Percentiles rank a stretch among this genome's conserved stretches.
Evolutionary conservation across 2,329 filamentous ascomycete species (phyloP).

Genomic region (Ophioceras dolichostomum): DNA sequence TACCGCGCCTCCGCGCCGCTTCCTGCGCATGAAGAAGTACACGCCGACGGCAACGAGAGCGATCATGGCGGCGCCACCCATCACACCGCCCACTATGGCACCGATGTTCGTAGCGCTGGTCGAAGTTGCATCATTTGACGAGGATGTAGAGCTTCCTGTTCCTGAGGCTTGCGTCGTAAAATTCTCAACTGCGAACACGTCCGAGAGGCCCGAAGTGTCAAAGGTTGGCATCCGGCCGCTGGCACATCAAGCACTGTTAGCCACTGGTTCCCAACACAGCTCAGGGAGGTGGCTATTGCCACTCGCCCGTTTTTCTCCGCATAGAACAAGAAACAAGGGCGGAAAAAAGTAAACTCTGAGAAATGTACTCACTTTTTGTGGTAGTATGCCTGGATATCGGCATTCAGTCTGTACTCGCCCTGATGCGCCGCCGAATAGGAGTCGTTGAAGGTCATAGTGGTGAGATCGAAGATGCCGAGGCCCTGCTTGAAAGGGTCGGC

Average conservation of each 20-base stretch:
- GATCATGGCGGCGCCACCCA: slow-evolving; percentile 7
- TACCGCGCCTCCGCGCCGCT: background rate
- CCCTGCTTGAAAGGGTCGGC: slow-evolving; percentile 8
- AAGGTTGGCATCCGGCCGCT: slow-evolving; percentile 6
- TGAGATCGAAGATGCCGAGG: slow-evolving; percentile 11
- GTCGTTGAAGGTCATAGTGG: slow-evolving; percentile 6
- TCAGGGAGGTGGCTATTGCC: too few relatives aligned
- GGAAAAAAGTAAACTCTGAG: too few relatives aligned
- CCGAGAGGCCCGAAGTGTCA: slow-evolving; percentile 2
- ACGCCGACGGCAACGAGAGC: slow-evolving; percentile 10
- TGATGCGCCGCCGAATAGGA: slow-evolving; percentile 1
- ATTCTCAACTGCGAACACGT: slow-evolving; percentile 4
- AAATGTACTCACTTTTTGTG: slow-evolving; percentile 6
- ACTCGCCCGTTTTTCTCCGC: too few relatives aligned
- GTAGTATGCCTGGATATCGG: slow-evolving; percentile 8
- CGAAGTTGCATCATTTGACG: background rate
- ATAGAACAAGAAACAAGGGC: too few relatives aligned
- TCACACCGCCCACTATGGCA: slow-evolving; percentile 13
- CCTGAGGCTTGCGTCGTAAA: slow-evolving; percentile 2
- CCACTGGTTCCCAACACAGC: too few relatives aligned
- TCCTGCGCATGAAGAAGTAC: slow-evolving; percentile 8
- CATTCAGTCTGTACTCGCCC: slow-evolving; percentile 4
- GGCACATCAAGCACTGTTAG: too few relatives aligned
- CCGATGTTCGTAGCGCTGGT: slow-evolving; percentile 12
- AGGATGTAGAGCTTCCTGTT: too few relatives aligned